Base-by-base conservation (phyloP, 768 basidiomycete genomes). In the Leccinum uliginosum region DNA sequence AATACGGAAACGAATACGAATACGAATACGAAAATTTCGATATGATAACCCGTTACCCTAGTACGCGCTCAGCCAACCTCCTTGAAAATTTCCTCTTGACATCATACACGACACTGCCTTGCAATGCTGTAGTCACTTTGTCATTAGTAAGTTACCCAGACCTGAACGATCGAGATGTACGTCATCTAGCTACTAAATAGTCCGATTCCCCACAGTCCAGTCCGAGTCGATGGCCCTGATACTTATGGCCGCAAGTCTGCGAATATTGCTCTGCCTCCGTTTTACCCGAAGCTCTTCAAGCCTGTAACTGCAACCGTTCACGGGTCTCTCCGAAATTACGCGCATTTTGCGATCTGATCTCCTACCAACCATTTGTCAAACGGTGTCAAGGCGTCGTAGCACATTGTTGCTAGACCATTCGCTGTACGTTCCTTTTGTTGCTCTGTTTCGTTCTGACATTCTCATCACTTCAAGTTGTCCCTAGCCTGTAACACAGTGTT, bases 171-270 rank as follows among this genome's bases (percentile, higher is more conserved):
- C 11, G 29, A 30, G 12, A 30, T 1, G 4, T 14, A 32, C 58
- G 59, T 60, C 59, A 55, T 30, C n/a, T 32, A 12, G 11, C 52
- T 43, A n/a, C n/a, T n/a, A n/a, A n/a, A n/a, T n/a, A 30, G 29
- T 5, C 50, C 29, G 12, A 30, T 26, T 56, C 38, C 50, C 53
- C 59, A 60, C 45, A 55, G 14, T 2, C 27, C n/a, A n/a, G n/a
- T n/a, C n/a, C n/a, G n/a, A n/a, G 9, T 1, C 30, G 12, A 32
- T 32, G 29, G 29, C 29, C 29, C 29, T 29, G 29, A 29, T n/a
- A n/a, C 29, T 29, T 51, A 34, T 21, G 8, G 32, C 14, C 34
- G 17, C 35, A 23, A 9, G 11, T 23, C 19, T 27, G 27, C 40
- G n/a, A n/a, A n/a, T n/a, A 32, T 32, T 7, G 23, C 34, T 32